phyloP scores from a whole-genome alignment of 2,329 filamentous ascomycete genomes.

The Juglanconis sp. region DNA sequence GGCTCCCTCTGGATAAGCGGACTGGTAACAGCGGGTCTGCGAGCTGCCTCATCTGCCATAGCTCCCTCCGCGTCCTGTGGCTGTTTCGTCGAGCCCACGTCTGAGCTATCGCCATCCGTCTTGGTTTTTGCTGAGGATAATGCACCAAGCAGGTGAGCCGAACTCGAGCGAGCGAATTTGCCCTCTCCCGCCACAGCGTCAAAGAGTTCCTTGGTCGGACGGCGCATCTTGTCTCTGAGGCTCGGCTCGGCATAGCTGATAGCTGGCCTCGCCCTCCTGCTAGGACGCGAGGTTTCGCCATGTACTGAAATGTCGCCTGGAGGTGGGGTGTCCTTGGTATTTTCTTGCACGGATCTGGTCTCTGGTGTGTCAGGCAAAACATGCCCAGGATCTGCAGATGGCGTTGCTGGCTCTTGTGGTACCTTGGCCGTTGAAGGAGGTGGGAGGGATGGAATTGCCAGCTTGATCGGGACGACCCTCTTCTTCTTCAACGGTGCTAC shows the following conservation, averaged over 20 bases:
- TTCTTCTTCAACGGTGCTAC: constrained; percentile 24
- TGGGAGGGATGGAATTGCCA: constrained; percentile 22
- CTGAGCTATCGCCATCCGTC: constrained; percentile 27
- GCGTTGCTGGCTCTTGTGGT: constrained; percentile 27
- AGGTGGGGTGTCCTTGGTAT: constrained; percentile 54
- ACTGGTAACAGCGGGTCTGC: constrained; percentile 30
- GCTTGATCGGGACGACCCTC: constrained; percentile 26
- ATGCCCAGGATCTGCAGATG: constrained; percentile 38
- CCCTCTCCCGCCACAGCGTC: constrained; percentile 70
- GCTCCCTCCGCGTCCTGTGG: constrained; percentile 24
- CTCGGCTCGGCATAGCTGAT: constrained; percentile 84
- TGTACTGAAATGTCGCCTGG: constrained; percentile 53
- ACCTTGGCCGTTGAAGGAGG: constrained; percentile 21
- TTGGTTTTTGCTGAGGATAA: constrained; percentile 33
- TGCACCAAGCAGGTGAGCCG: constrained; percentile 22
- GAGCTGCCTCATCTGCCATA: constrained; percentile 18
- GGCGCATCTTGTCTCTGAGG: constrained; percentile 77
- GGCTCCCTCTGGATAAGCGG: constrained; percentile 34
- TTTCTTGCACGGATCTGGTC: constrained; percentile 32
- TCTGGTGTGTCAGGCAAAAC: constrained; percentile 50
- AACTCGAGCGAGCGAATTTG: constrained; percentile 39
- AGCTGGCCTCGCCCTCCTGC: constrained; percentile 62
- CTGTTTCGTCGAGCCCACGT: constrained; percentile 20
- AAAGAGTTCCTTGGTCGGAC: constrained; percentile 71
- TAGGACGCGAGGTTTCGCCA: constrained; percentile 60